Evolutionary conservation across 2,329 filamentous ascomycete species (phyloP).

Genomic region (Colletotrichum theobromicola): DNA sequence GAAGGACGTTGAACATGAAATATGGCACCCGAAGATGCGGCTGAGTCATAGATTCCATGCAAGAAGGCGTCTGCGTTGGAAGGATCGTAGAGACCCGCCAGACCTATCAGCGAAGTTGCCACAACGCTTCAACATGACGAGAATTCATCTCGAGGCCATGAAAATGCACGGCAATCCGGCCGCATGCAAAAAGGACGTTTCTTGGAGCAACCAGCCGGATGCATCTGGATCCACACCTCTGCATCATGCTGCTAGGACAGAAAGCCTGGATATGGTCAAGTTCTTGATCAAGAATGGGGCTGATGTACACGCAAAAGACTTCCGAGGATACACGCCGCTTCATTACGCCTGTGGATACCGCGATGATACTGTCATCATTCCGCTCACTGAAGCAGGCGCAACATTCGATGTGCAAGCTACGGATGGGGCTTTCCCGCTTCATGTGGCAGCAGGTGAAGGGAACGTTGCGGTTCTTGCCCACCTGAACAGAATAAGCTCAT

Average conservation of each 20-base stretch:
- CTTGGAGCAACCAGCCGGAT: not conserved
- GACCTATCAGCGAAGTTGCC: not conserved
- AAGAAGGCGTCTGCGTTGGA: not conserved
- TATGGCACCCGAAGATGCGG: not conserved
- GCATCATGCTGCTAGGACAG: not conserved
- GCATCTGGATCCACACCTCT: not conserved
- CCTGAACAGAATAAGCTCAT: not conserved
- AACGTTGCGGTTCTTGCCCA: not conserved
- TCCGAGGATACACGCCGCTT: not conserved
- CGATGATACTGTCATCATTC: not conserved
- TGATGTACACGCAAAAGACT: not conserved
- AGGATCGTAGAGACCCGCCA: not conserved
- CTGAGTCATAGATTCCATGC: not conserved
- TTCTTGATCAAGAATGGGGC: not conserved
- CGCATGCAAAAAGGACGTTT: not conserved
- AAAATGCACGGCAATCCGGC: not conserved
- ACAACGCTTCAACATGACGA: not conserved
- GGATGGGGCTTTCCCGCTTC: not conserved
- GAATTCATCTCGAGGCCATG: not conserved
- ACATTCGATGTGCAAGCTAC: not conserved
- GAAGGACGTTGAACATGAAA: not conserved
- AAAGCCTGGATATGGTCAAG: not conserved
- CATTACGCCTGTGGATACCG: not conserved
- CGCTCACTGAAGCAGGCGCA: not conserved
- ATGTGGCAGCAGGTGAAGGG: not conserved